These are phyloP conservation scores for Pythium periplocum DNA, from an alignment of 352 stramenopile species.

Conservation along the genomic window DNA sequence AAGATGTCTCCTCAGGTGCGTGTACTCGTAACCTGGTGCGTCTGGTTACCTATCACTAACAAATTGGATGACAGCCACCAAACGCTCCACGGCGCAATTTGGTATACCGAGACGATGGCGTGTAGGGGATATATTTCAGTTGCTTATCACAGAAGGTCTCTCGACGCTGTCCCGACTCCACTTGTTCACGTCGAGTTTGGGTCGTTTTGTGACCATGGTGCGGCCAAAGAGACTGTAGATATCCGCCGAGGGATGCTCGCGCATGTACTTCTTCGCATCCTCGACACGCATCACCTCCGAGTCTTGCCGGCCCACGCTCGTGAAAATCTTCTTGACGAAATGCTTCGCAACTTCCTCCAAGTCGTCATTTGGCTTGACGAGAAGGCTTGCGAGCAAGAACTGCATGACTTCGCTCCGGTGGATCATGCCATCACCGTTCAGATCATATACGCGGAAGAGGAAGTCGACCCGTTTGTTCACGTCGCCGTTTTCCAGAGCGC, in stretches of 20 bases:
- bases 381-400: conserved; percentile 60
- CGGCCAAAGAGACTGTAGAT: conserved; percentile 61
- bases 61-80: neutral
- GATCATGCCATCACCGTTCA: conserved; percentile 60
- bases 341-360: conserved; percentile 44
- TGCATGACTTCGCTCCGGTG: conserved; percentile 45
- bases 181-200: too few relatives aligned
- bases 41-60: neutral
- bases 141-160: too few relatives aligned
- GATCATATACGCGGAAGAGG: conserved; percentile 73
- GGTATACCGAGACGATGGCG: too few relatives aligned
- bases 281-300: conserved; percentile 33
- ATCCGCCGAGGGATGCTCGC: conserved; percentile 36
- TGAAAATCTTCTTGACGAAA: conserved; percentile 65
- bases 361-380: conserved; percentile 34
- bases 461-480: conserved; percentile 42
- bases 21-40: too few relatives aligned
- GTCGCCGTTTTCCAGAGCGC: conserved; percentile 58
- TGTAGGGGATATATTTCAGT: too few relatives aligned
- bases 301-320: conserved; percentile 30
- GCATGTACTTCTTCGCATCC: conserved; percentile 46
- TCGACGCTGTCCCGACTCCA: too few relatives aligned
- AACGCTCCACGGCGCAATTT: too few relatives aligned
- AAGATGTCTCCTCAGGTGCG: too few relatives aligned
- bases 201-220: conserved; percentile 43